Evolutionary conservation across 2,329 filamentous ascomycete species (phyloP).

Genomic region (Triangularia verruculosa): DNA sequence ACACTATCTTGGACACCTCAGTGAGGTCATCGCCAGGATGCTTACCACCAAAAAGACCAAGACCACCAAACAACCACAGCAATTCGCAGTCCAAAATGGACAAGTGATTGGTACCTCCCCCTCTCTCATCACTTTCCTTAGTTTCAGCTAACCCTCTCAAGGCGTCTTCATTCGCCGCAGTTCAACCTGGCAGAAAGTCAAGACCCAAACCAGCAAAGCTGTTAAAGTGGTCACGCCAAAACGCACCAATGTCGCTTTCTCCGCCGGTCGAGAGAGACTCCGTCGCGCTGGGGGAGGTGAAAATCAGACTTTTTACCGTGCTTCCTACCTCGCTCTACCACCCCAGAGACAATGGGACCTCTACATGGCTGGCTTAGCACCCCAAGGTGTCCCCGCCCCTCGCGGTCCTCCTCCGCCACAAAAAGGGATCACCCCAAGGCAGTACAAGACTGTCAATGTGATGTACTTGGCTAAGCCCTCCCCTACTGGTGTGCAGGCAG

Average conservation of each 20-base stretch:
- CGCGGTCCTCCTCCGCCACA: neutral
- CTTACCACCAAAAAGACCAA: neutral
- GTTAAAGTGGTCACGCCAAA: neutral
- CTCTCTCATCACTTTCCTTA: neutral
- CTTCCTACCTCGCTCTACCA: neutral
- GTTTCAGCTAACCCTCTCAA: neutral
- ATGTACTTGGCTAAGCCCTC: constrained; percentile 10
- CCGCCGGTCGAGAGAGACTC: neutral
- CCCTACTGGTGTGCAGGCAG: neutral
- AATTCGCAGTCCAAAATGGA: neutral
- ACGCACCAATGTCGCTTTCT: neutral
- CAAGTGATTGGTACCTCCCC: neutral
- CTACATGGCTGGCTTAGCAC: constrained; percentile 13
- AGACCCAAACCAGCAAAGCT: neutral
- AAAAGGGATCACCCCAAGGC: neutral
- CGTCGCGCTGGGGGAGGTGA: neutral
- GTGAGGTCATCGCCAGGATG: neutral
- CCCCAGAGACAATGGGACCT: constrained; percentile 13
- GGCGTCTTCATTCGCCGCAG: neutral
- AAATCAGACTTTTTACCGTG: constrained; percentile 7
- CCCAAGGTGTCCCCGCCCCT: constrained; percentile 1
- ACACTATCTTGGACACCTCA: neutral
- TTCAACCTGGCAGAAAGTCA: neutral
- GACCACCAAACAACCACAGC: neutral
- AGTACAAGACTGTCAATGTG: constrained; percentile 4